Evolutionary conservation across 2,329 filamentous ascomycete genomes (phyloP), one percentile per base, ranked within the genome.

Genomic region (Aspergillus aculeatinus): DNA sequence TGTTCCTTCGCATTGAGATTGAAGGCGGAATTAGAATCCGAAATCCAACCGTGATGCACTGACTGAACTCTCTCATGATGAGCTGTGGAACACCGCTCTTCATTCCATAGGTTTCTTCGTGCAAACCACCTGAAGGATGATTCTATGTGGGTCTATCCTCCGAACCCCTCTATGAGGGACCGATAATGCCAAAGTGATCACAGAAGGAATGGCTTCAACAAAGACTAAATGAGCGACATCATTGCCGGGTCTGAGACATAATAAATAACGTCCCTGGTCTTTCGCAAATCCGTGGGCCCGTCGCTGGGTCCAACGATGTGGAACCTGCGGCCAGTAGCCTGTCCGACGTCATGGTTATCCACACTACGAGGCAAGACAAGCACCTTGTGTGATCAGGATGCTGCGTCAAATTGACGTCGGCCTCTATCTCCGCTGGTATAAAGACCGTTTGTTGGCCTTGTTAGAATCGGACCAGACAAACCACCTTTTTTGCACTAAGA

Each of bases 341-440:
- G 33, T 35, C 31, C 48, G 57, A 63, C 61, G 61, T 63, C 61
- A 63, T 55, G 55, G 25, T 51, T 44, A 44, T 16, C 39, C 39
- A 44, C 14, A 16, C 39, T 14, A 19, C 6, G 39, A 44, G 39
- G 39, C 6, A n/a, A 19, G 39, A 44, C n/a, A 44, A 44, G 39
- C 39, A 19, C 14, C 16, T 44, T 44, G 5, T 44, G 25, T 33
- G 23, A 33, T 14, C 23, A 19, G 27, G 33, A 48, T 11, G 27
- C 55, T 63, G 60, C 63, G 65, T 67, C 63, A 62, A 64, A 27
- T 61, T 67, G 61, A 67, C 64, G 65, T 65, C 59, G 63, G 62
- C 51, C 23, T 35, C n/a, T 35, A 31, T 47, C 48, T 16, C 14
- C 19, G 33, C 23, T 53, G 53, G 19, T 31, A 55, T 55, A 55